Percentiles rank a stretch among this genome's conserved stretches.
phyloP scores from a whole-genome alignment of 176 grass and related monocot genomes.

The Melocanna baccifera region DNA sequence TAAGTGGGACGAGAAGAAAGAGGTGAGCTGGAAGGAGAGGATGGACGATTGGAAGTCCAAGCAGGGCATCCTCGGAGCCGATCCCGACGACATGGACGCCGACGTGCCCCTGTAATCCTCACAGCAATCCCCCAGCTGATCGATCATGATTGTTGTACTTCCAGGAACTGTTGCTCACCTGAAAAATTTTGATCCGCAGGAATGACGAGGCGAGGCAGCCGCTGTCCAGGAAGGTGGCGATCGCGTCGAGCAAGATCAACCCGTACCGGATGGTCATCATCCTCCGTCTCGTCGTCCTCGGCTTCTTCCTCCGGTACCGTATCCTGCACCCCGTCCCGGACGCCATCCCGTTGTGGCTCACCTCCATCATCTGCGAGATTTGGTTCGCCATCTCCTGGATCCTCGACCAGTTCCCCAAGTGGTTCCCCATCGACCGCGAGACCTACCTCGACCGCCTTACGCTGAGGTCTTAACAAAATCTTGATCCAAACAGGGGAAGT shows the following conservation, averaged over 20 bases:
- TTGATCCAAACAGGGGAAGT: neutral
- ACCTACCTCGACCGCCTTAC: conserved; percentile 95
- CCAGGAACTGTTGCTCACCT: neutral
- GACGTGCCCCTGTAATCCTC: conserved; percentile 70
- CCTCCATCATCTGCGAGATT: conserved; percentile 89
- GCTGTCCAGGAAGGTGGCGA: conserved; percentile 87
- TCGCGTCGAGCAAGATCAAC: conserved; percentile 97
- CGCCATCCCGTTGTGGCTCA: conserved; percentile 82
- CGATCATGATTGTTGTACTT: neutral
- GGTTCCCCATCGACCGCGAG: conserved; percentile 94
- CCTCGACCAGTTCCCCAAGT: conserved; percentile 99
- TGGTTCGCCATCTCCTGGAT: conserved; percentile 98
- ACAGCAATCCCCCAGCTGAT: neutral
- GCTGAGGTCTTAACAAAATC: conserved; percentile 36
- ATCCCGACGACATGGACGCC: conserved; percentile 78
- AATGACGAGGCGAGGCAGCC: conserved; percentile 91
- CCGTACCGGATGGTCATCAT: conserved; percentile 93
- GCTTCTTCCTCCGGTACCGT: conserved; percentile 82
- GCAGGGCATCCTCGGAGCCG: conserved; percentile 57
- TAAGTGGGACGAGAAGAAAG: conserved; percentile 83
- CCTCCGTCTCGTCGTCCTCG: conserved; percentile 74
- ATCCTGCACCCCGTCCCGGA: conserved; percentile 79
- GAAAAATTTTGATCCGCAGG: conserved; percentile 12
- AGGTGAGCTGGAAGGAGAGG: conserved; percentile 91
- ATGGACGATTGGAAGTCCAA: conserved; percentile 99